phyloP scores from a whole-genome alignment of 2,329 filamentous ascomycete genomes.

The Cyclaneusma minus region DNA sequence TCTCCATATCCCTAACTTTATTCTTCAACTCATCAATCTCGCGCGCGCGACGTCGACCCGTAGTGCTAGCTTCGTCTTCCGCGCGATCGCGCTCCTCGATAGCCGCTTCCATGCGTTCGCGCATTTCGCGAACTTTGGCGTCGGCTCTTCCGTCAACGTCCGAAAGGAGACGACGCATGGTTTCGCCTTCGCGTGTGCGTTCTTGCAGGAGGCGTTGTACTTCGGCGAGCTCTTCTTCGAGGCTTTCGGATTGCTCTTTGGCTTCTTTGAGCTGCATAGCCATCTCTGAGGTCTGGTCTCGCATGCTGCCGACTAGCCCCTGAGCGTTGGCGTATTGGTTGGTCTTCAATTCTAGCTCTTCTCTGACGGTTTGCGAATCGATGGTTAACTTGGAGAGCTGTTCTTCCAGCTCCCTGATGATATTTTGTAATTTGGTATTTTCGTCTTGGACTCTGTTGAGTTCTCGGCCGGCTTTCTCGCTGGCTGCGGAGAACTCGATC shows the following conservation, averaged over 20 bases:
- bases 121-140: conserved; percentile 72
- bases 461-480: conserved; percentile 57
- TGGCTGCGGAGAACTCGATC: conserved; percentile 57
- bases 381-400: conserved; percentile 51
- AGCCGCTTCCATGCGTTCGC: conserved; percentile 71
- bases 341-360: conserved; percentile 71
- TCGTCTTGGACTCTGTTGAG: conserved; percentile 61
- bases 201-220: conserved; percentile 76
- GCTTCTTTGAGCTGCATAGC: conserved; percentile 85
- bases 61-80: conserved; percentile 74
- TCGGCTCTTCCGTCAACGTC: conserved; percentile 80
- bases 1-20: conserved; percentile 68
- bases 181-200: conserved; percentile 81
- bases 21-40: conserved; percentile 77
- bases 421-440: conserved; percentile 45
- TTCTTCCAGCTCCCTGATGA: conserved; percentile 54
- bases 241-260: conserved; percentile 61
- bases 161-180: conserved; percentile 76
- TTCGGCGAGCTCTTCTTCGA: conserved; percentile 87
- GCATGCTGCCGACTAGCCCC: conserved; percentile 77
- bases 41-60: conserved; percentile 59
- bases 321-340: conserved; percentile 79
- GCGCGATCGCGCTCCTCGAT: conserved; percentile 88
- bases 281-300: conserved; percentile 79
- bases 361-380: conserved; percentile 52